Percentiles rank a stretch among this genome's conserved stretches.
These are phyloP conservation scores for Elsinoe ampelina DNA, from an alignment of 2,329 filamentous ascomycete species.

Conservation along the genomic window DNA sequence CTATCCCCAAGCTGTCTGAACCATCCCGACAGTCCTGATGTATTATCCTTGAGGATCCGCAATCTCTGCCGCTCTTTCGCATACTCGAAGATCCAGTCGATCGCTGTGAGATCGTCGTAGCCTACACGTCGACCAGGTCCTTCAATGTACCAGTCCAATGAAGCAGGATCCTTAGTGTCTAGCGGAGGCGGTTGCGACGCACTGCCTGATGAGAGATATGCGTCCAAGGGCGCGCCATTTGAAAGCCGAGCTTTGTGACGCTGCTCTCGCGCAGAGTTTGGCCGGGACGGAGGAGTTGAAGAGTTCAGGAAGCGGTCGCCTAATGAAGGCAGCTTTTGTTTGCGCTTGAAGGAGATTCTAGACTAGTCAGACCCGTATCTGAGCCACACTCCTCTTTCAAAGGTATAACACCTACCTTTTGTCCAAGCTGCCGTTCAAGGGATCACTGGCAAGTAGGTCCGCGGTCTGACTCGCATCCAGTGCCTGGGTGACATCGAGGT, in stretches of 20 bases:
- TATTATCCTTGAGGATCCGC: constrained; percentile 60
- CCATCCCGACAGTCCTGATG: constrained; percentile 61
- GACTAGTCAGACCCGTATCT: not conserved
- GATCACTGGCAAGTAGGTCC: constrained; percentile 26
- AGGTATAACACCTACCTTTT: constrained; percentile 30
- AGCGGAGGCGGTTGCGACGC: constrained; percentile 19
- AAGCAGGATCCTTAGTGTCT: constrained; percentile 36
- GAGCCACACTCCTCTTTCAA: constrained; percentile 12
- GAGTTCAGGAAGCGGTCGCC: constrained; percentile 34
- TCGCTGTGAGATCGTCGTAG: constrained; percentile 93
- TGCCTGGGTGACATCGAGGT: constrained; percentile 20
- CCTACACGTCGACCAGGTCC: constrained; percentile 81
- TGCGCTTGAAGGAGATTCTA: constrained; percentile 62
- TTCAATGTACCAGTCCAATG: constrained; percentile 76
- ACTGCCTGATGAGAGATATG: constrained; percentile 29
- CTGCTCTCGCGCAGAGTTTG: constrained; percentile 21
- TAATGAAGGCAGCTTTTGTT: constrained; percentile 43
- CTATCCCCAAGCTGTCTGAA: constrained; percentile 66
- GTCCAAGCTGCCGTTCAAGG: constrained; percentile 33
- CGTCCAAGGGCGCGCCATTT: constrained; percentile 26
- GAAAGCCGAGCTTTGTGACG: constrained; percentile 8
- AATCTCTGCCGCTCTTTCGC: constrained; percentile 87
- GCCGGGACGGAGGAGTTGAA: constrained; percentile 20
- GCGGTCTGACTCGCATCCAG: constrained; percentile 38
- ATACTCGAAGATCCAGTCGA: constrained; percentile 99